Evolutionary conservation across 352 stramenopile species (phyloP), one percentile per base, ranked within the genome.

Genomic region (Globisporangium splendens): DNA sequence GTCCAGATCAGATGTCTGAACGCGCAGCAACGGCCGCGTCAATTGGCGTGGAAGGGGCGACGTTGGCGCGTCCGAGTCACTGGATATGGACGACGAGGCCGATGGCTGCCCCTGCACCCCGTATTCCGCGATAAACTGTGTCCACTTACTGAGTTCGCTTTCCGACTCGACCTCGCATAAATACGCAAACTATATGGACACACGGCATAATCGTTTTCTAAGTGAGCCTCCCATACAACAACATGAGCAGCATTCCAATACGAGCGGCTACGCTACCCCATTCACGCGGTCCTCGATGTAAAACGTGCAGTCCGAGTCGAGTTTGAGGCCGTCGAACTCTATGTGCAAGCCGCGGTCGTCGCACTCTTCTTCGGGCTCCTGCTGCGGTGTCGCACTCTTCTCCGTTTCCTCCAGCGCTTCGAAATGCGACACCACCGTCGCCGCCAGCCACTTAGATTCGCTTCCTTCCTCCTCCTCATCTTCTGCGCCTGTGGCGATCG

Each of bases 261-360:
- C 15, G 38, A 15, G 17, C 41, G 15, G n/a, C 41, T 15, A 51
- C 24, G 8, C 13, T 56, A 72, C 65, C 42, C 48, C 61, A 41
- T 59, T 59, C 21, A 58, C 65, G 24, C 62, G 56, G 28, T 83
- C 69, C 35, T 86, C 67, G 39, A 86, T 66, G 46, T 82, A 86
- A 49, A 86, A 79, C 6, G 52, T 69, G 46, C 75, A 73, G 35
- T 41, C 58, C 3, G 50, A 50, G 8, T 59, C 70, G n/a, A 85
- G 63, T 42, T 58, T 56, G 11, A 54, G 46, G 10, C 63, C 54
- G 31, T 75, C 65, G 20, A 62, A 54, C 21, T 72, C 62, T 17
- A 60, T 61, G 6, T 62, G 39, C 14, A 47, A 63, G 14, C 10
- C 55, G 13, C 49, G 24, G 38, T 33, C 18, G 10, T 57, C 17